Evolutionary conservation across 1,284 basidiomycete genomes (phyloP), one percentile per base, ranked within the genome.

Genomic region (Thecaphora thlaspeos): DNA sequence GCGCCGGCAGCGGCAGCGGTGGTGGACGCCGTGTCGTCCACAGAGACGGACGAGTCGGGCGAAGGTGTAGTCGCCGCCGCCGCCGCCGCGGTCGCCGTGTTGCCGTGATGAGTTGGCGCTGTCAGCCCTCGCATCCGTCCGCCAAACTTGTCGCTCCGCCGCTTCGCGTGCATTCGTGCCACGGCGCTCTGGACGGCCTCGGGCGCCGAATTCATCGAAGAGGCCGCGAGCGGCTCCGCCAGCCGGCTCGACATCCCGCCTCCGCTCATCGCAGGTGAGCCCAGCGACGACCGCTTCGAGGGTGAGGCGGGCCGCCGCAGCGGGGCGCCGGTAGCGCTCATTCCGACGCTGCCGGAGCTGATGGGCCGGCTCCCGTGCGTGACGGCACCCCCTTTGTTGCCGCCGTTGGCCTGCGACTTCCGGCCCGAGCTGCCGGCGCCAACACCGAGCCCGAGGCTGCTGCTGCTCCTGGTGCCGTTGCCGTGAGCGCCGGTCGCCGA

Each of bases 121-220:
- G 28, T 7, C 28, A 30, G 28, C 8, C 32, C 32, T 9, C 61
- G 57, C 23, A 65, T 40, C 4, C 62, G 51, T 5, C 39, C 49
- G 18, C 62, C 62, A 49, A 65, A 65, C 45, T 65, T 65, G 11
- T 61, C 62, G 38, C 55, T 65, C 22, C 62, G 58, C 44, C 51
- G 58, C 26, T 51, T 42, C 2, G 62, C 55, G 44, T 65, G 62
- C 62, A 65, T 65, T 41, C 52, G 58, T 21, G 62, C 62, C 18
- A 65, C 62, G 15, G 54, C 62, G 7, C 43, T 65, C 38, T 61
- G 62, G 47, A 61, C 51, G 24, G 62, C 24, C 24, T 55, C 57
- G 1, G 62, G 51, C 3, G 62, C 57, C 4, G 46, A 40, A n/a
- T 51, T 46, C 45, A 64, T 57, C 23, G 61, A 64, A 2, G 61